phyloP scores from a whole-genome alignment of 257 asterid species.

The Nicotiana sylvestris region DNA sequence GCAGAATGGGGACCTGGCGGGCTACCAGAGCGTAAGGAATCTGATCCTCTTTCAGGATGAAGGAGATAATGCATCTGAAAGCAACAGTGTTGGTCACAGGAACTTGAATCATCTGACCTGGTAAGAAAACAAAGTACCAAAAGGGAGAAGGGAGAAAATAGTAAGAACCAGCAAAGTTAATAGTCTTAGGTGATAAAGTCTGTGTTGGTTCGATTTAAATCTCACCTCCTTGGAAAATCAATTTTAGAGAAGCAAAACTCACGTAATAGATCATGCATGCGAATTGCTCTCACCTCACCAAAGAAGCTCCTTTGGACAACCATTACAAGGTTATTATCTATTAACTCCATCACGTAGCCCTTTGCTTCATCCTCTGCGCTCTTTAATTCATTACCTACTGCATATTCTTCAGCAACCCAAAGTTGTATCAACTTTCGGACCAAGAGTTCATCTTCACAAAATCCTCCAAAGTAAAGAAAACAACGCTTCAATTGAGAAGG shows the following conservation, averaged over 20 bases:
- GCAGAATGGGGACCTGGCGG: neutral
- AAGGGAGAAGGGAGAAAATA: neutral
- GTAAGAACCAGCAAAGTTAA: neutral
- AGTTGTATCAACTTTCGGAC: neutral
- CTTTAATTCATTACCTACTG: neutral
- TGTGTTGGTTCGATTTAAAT: neutral
- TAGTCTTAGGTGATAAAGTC: neutral
- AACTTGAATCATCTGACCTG: neutral
- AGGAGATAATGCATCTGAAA: neutral
- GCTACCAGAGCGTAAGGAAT: neutral
- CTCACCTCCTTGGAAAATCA: too few relatives aligned
- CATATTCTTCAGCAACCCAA: slow-evolving; percentile 17
- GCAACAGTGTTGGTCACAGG: neutral
- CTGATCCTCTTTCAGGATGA: neutral
- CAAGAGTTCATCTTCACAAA: neutral
- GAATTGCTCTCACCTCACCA: slow-evolving; percentile 13
- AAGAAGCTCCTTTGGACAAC: neutral
- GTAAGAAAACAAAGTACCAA: neutral
- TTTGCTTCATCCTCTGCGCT: slow-evolving; percentile 7
- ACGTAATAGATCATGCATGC: slow-evolving; percentile 16
- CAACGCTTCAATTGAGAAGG: neutral
- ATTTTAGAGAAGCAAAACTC: slow-evolving; percentile 4
- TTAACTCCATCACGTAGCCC: neutral
- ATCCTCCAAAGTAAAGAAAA: slow-evolving; percentile 12
- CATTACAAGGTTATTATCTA: slow-evolving; percentile 1